Evolutionary conservation across 2,329 filamentous ascomycete genomes (phyloP).

Genomic region (Coniochaeta sp.): DNA sequence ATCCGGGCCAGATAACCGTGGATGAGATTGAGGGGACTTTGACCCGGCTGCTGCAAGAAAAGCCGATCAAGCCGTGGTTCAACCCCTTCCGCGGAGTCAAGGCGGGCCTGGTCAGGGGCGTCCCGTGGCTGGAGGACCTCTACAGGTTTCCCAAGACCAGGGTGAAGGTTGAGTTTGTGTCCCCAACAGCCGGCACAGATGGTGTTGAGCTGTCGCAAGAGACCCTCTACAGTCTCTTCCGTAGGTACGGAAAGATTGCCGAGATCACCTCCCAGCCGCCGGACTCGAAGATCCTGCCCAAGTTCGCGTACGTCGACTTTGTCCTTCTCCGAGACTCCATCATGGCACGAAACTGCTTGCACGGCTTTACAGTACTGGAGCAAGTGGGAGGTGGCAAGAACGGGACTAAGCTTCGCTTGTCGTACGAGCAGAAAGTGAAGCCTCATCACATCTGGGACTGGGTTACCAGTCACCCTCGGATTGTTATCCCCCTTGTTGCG

Average conservation of each 20-base stretch:
- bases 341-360: constrained; percentile 87
- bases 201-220: constrained; percentile 81
- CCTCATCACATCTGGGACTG: constrained; percentile 78
- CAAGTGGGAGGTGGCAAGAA: constrained; percentile 64
- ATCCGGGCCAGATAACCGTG: constrained; percentile 29
- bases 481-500: constrained; percentile 77
- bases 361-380: constrained; percentile 69
- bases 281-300: constrained; percentile 79
- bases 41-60: constrained; percentile 55
- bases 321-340: constrained; percentile 66
- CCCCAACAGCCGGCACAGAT: constrained; percentile 61
- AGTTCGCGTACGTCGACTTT: constrained; percentile 76
- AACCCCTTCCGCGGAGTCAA: constrained; percentile 70
- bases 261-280: constrained; percentile 78
- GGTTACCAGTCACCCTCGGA: constrained; percentile 77
- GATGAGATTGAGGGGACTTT: constrained; percentile 45
- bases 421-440: constrained; percentile 75
- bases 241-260: constrained; percentile 81
- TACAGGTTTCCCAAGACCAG: constrained; percentile 71
- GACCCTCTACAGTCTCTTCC: constrained; percentile 77
- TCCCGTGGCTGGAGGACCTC: constrained; percentile 91
- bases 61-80: constrained; percentile 82
- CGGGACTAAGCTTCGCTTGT: constrained; percentile 72
- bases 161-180: constrained; percentile 78
- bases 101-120: constrained; percentile 68